These are phyloP conservation scores for Erigeron canadensis DNA, from an alignment of 129 eudicot species.

Conservation along the genomic window DNA sequence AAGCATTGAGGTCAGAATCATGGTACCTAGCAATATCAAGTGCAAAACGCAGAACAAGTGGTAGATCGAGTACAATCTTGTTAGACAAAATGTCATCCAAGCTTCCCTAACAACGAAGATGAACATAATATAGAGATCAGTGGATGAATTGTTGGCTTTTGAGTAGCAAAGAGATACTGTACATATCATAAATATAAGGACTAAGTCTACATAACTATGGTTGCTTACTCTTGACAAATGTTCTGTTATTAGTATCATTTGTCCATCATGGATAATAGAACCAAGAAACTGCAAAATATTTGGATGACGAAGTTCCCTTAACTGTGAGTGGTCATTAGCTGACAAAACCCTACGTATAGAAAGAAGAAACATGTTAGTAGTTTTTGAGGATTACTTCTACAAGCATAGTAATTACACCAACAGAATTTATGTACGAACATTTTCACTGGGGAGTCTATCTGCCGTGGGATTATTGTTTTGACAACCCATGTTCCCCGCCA, in stretches of 20 bases:
- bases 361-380: slow-evolving; percentile 13
- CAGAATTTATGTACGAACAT: slow-evolving; percentile 32
- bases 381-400: too few species aligned
- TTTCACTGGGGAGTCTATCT: slow-evolving; percentile 55
- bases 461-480: slow-evolving; percentile 58
- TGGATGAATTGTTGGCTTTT: neutral
- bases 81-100: slow-evolving; percentile 50
- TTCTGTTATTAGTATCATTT: slow-evolving; percentile 70
- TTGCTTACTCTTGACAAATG: slow-evolving; percentile 56
- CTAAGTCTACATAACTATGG: neutral
- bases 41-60: slow-evolving; percentile 64
- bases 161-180: neutral
- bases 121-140: slow-evolving; percentile 13
- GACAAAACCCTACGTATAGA: slow-evolving; percentile 53
- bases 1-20: neutral
- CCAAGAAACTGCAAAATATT: slow-evolving; percentile 78
- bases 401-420: too few species aligned
- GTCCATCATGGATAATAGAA: slow-evolving; percentile 63
- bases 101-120: slow-evolving; percentile 49
- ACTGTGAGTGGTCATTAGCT: slow-evolving; percentile 53
- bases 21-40: slow-evolving; percentile 70
- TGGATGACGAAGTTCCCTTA: slow-evolving; percentile 78
- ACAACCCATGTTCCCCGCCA: slow-evolving; percentile 86
- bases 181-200: neutral
- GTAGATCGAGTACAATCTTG: slow-evolving; percentile 49